phyloP scores from a whole-genome alignment of 805 yeast species.

The Kazachstania psychrophila region DNA sequence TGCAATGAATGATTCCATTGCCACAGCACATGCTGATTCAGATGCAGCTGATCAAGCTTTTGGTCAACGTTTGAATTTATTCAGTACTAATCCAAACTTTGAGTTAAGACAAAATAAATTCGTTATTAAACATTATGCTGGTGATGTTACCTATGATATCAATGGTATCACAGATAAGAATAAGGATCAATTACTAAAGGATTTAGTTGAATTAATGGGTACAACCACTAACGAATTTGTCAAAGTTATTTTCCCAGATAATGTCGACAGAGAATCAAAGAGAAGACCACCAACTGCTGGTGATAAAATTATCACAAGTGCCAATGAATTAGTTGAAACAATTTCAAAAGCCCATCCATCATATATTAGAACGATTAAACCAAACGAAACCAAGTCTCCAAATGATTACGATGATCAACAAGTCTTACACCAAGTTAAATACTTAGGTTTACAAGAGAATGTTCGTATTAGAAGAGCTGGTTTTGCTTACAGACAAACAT shows the following conservation, averaged over 20 bases:
- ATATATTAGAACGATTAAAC: constrained; percentile 94
- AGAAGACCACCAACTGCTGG: constrained; percentile 94
- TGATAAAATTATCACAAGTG: constrained; percentile 86
- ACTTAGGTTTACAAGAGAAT: constrained; percentile 91
- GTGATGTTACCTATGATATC: constrained; percentile 92
- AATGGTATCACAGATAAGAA: constrained; percentile 91
- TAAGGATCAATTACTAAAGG: constrained; percentile 87
- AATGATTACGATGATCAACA: constrained; percentile 80
- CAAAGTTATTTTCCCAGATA: constrained; percentile 49
- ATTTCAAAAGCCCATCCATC: constrained; percentile 88
- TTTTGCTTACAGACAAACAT: constrained; percentile 93
- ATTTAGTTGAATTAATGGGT: constrained; percentile 67
- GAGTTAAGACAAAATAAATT: constrained; percentile 83
- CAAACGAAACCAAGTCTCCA: constrained; percentile 88
- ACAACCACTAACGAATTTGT: constrained; percentile 63
- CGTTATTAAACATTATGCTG: constrained; percentile 92
- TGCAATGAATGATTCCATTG: constrained; percentile 91
- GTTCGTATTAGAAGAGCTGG: constrained; percentile 98
- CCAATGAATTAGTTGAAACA: constrained; percentile 82
- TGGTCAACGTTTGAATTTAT: constrained; percentile 81
- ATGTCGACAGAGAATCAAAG: constrained; percentile 56
- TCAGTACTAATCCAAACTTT: constrained; percentile 74
- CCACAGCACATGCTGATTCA: constrained; percentile 97
- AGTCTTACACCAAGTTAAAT: constrained; percentile 91
- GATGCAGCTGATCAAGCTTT: constrained; percentile 94